Conservation (phyloP, 257 asterid genomes). For the Solanum arcanum region DNA sequence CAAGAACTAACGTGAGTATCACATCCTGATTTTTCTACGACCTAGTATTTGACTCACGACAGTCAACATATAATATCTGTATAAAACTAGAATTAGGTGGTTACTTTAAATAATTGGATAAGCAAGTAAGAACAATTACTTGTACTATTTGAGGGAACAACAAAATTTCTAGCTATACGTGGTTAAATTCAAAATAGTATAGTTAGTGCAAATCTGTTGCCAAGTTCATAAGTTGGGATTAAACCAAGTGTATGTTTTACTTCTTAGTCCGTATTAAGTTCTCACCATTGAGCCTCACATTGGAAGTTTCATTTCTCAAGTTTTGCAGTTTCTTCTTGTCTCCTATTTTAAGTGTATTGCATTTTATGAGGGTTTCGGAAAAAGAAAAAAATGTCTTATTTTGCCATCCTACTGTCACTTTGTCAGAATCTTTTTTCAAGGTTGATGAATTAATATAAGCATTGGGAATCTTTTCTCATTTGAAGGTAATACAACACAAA, state of each 20-base stretch:
- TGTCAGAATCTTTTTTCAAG: background rate
- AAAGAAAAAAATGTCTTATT: background rate
- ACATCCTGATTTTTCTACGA: background rate
- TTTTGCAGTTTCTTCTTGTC: background rate
- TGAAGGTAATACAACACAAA: background rate
- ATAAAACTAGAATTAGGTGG: background rate
- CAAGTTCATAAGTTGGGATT: background rate
- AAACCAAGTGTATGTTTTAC: background rate
- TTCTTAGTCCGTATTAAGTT: background rate
- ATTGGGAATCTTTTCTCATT: background rate
- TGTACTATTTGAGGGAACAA: background rate
- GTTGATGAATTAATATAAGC: background rate
- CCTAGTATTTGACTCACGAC: background rate
- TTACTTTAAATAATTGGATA: background rate
- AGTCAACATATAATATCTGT: background rate
- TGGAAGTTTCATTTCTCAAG: background rate
- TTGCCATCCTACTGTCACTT: background rate
- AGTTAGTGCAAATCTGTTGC: background rate
- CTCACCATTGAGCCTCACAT: background rate
- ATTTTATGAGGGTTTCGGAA: background rate
- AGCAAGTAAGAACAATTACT: background rate
- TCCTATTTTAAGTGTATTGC: background rate
- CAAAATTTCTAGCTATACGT: background rate
- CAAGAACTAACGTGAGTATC: slow-evolving; percentile 42
- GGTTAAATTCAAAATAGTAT: background rate